phyloP scores from a whole-genome alignment of 805 yeast genomes.

The Ogataea salicorniae region DNA sequence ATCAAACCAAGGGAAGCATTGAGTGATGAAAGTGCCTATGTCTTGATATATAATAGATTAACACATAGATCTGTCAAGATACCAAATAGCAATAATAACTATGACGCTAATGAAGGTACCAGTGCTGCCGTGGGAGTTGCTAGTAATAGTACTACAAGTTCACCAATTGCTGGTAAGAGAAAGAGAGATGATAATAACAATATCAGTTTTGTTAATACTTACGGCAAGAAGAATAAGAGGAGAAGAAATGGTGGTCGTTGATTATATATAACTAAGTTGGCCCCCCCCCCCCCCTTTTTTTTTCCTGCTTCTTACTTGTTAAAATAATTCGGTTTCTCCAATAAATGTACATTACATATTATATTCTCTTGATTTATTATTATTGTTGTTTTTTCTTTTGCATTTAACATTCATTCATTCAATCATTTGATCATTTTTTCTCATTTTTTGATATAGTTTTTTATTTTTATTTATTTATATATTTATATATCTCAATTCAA shows the following conservation, averaged over 20 bases:
- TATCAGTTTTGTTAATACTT: neutral
- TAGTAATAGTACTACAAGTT: neutral
- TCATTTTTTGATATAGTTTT: neutral
- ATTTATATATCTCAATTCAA: no score
- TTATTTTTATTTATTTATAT: neutral
- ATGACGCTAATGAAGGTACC: neutral
- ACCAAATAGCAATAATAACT: neutral
- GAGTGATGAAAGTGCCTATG: slow-evolving; percentile 85
- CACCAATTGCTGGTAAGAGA: slow-evolving; percentile 10
- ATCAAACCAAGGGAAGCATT: slow-evolving; percentile 70
- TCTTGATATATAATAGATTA: slow-evolving; percentile 74
- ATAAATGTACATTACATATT: neutral
- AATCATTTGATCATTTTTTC: neutral
- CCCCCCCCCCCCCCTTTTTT: neutral
- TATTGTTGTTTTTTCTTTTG: neutral
- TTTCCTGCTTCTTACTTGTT: neutral
- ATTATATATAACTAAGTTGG: neutral
- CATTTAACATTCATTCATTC: neutral
- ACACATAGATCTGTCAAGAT: slow-evolving; percentile 43
- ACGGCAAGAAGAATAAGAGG: slow-evolving; percentile 12
- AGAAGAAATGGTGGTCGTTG: slow-evolving; percentile 1
- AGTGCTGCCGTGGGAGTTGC: neutral
- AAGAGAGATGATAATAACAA: slow-evolving; percentile 4
- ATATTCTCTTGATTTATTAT: neutral
- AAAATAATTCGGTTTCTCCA: neutral